Evolutionary conservation across 148 eudicot genomes (phyloP), one percentile per base, ranked within the genome.

Genomic region (Dianthus caryophyllus): DNA sequence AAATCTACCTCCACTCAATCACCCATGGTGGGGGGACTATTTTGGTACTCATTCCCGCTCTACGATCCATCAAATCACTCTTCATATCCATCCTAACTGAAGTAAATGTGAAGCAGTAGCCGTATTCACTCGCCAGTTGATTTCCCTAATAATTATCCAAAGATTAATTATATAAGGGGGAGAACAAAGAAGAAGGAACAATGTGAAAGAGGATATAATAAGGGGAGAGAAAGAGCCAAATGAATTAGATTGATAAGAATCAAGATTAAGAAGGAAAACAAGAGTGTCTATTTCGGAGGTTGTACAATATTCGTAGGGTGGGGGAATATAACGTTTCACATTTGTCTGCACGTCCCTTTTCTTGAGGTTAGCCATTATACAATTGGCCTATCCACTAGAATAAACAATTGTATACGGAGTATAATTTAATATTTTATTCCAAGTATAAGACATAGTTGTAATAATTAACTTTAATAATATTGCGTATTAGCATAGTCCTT

Each of bases 291-390:
- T 54, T 56, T 74, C 67, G 27, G 5, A 46, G 36, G 20, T 20
- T 48, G 50, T 70, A 75, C 43, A 44, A 61, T 61, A 64, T 69
- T 69, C 16, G 36, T 43, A 30, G 44, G 18, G 21, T 69, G 24
- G 54, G 54, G 73, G 73, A 75, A 64, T 70, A 65, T 58, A 43
- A 64, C 52, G 74, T 75, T 81, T 74, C 76, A 78, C 89, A 87
- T 80, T 83, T 76, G 77, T 75, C 79, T 81, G 87, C 93, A 84
- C 89, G 87, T 85, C 87, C 85, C 79, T 52, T 73, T 64, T 36
- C 60, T 59, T 4, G 44, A 26, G 56, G 57, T 78, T 64, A 47
- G 76, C 80, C 82, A n/a, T 21, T 66, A 77, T 60, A 24, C 79
- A 66, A 67, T 69, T 77, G 75, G 74, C 70, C 70, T 69, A 75